Evolutionary conservation across 371 early-diverging fungal species (phyloP), one percentile per base, ranked within the genome.

Genomic region (Apophysomyces ossiformis): DNA sequence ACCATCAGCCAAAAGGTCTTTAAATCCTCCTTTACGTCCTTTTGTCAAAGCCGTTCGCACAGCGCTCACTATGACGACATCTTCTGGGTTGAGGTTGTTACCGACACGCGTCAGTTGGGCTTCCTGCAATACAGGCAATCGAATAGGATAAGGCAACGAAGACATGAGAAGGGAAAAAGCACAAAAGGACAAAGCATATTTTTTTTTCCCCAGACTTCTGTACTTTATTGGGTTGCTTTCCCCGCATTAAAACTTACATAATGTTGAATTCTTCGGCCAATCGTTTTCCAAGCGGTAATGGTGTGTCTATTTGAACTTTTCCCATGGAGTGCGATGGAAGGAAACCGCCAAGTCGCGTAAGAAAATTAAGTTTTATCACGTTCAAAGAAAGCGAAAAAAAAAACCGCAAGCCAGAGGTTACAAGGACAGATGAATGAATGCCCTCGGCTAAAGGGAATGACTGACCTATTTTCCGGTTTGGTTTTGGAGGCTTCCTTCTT

Each of bases 1-100:
- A 73, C 73, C 73, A 44, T 76, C 76, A 59, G 93, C 92, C 65
- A 87, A 84, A 50, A 94, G 93, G 70, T 96, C 96, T 78, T 93
- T 94, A 84, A 97, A 95, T 39, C 87, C 93, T 68, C 98, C 98
- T 81, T 92, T 93, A 71, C 92, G 89, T 43, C 93, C 93, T 59
- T 90, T 90, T 68, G 92, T 89, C 65, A 97, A 84, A 50, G 98
- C 91, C 15, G 97, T 95, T 70, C 98, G 94, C 68, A 91, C 77
- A 46, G 93, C 92, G 58, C 86, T 73, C 59, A 93, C 91, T 57
- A 93, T 87, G 38, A 93, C 93, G n/a, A 93, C 86, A 70, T 93
- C 93, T 54, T 92, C 90, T 37, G 90, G 90, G 26, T 26, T 26
- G 32, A 78, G 82, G 82, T 92, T 89, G 75, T 82, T 81, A 56